Percentiles rank a stretch among this genome's conserved stretches.
Evolutionary conservation across 73 alveolate species (phyloP).

Genomic region (Paramecium primaurelia): DNA sequence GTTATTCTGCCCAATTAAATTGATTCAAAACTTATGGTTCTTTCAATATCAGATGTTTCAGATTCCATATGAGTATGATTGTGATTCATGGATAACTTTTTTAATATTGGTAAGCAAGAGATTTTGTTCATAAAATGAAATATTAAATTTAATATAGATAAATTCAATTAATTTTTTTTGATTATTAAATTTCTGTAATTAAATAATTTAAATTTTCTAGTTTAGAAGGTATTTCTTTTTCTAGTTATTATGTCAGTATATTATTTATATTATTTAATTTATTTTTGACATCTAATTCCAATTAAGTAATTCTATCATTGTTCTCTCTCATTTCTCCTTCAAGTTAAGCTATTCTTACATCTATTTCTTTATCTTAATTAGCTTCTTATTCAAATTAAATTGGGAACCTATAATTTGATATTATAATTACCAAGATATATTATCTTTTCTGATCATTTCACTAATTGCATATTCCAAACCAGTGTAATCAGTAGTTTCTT

Average conservation of each 20-base stretch:
- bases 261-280: not conserved
- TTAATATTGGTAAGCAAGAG: not conserved
- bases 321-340: not conserved
- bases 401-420: not conserved
- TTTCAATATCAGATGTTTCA: not conserved
- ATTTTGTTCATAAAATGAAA: not conserved
- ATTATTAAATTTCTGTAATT: not conserved
- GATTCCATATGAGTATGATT: not conserved
- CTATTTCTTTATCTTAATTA: not conserved
- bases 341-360: not conserved
- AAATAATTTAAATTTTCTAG: not conserved
- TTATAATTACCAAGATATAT: slow-evolving; percentile 22
- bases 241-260: not conserved
- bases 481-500: slow-evolving; percentile 60
- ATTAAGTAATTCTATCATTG: not conserved
- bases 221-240: not conserved
- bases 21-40: not conserved
- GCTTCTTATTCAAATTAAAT: not conserved
- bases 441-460: slow-evolving; percentile 48
- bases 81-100: not conserved
- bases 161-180: not conserved
- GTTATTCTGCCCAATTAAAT: not conserved
- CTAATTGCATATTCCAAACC: slow-evolving; percentile 51
- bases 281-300: not conserved
- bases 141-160: not conserved